These are phyloP conservation scores for Xylaria digitata DNA, from an alignment of 2,329 filamentous ascomycete species.

Conservation along the genomic window DNA sequence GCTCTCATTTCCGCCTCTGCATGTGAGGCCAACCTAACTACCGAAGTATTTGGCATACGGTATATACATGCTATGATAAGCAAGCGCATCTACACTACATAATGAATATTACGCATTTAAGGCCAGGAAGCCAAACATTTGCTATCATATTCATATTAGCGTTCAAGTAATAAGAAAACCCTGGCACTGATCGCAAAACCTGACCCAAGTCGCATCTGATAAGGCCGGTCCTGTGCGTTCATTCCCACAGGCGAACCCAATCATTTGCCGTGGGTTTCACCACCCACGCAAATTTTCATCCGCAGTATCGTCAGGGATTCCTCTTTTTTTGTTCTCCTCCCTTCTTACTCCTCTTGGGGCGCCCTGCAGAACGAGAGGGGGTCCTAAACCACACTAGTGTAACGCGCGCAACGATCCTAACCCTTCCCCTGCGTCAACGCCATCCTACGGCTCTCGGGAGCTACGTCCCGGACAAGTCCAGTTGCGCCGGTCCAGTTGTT, in stretches of 20 bases:
- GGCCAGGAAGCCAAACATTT: neutral
- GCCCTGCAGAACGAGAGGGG: neutral
- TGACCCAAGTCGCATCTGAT: neutral
- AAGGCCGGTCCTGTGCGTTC: neutral
- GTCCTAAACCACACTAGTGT: constrained; percentile 11
- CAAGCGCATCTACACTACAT: constrained; percentile 1
- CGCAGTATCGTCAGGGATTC: neutral
- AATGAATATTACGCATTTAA: constrained; percentile 23
- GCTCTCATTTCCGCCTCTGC: constrained; percentile 25
- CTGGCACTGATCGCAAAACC: neutral
- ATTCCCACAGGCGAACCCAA: neutral
- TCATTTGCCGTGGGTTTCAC: neutral
- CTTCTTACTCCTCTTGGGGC: neutral
- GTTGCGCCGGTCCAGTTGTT: too few species aligned
- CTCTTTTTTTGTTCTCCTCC: neutral
- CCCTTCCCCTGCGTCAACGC: constrained; percentile 27
- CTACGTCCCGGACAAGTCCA: constrained; percentile 19
- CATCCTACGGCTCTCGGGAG: constrained; percentile 25
- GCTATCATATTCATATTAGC: neutral
- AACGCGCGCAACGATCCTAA: constrained; percentile 9
- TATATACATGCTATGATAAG: constrained; percentile 9
- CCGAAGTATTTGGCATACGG: constrained; percentile 11
- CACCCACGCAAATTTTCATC: neutral
- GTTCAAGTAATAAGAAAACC: neutral
- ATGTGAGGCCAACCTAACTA: constrained; percentile 11